A percentile compares a stretch with the other conserved stretches of the same genome.
phyloP scores from a whole-genome alignment of 2,329 filamentous ascomycete species.

The Alternaria arborescens region DNA sequence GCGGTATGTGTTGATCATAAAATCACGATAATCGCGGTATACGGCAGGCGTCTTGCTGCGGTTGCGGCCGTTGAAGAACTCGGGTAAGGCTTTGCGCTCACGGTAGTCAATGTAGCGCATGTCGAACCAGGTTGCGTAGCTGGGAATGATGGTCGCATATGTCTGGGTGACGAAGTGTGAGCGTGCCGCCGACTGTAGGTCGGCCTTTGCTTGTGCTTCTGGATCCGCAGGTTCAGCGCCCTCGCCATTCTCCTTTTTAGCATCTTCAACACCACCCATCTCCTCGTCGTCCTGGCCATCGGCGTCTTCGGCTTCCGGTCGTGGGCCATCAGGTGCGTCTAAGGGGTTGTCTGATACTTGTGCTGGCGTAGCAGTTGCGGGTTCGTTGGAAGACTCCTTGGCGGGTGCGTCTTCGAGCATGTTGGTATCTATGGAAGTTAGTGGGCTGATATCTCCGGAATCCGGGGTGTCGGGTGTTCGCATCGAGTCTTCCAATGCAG shows the following conservation, averaged over 20 bases:
- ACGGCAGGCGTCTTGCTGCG: slow-evolving; percentile 96
- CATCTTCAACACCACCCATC: slow-evolving; percentile 57
- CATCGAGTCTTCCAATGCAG: not conserved
- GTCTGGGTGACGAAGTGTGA: slow-evolving; percentile 93
- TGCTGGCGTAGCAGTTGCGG: slow-evolving; percentile 65
- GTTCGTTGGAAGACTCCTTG: slow-evolving; percentile 62
- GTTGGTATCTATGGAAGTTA: slow-evolving; percentile 63
- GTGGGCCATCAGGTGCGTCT: slow-evolving; percentile 72
- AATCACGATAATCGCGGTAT: slow-evolving; percentile 99
- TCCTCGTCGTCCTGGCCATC: slow-evolving; percentile 76
- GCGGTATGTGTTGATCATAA: slow-evolving; percentile 99
- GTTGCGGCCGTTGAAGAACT: slow-evolving; percentile 99
- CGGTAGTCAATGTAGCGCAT: slow-evolving; percentile 92
- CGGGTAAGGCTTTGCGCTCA: slow-evolving; percentile 92
- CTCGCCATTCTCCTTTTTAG: slow-evolving; percentile 50
- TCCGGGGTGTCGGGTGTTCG: not conserved
- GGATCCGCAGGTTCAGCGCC: slow-evolving; percentile 44
- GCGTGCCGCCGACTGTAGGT: slow-evolving; percentile 84
- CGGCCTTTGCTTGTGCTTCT: slow-evolving; percentile 76
- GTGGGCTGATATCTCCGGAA: not conserved
- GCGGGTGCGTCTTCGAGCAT: slow-evolving; percentile 55
- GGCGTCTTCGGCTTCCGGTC: slow-evolving; percentile 64
- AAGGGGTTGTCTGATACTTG: slow-evolving; percentile 70
- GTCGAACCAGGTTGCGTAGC: slow-evolving; percentile 99
- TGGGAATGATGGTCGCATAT: slow-evolving; percentile 94